Conservation (phyloP, 371 early-diverging fungal genomes). For the Basidiobolus meristosporus region DNA sequence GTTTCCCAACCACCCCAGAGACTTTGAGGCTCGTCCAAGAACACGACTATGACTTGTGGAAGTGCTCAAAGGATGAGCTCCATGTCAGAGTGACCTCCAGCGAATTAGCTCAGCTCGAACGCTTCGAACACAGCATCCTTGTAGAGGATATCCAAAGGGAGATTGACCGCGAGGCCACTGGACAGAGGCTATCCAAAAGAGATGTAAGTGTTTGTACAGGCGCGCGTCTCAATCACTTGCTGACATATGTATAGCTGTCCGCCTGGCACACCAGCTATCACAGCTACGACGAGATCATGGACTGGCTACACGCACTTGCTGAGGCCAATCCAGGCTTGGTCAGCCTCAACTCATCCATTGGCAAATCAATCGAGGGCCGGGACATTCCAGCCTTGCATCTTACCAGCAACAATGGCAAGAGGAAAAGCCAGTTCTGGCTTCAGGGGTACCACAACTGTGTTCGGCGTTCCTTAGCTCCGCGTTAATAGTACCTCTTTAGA, state of each 20-base stretch:
- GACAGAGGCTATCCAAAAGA: too few relatives aligned
- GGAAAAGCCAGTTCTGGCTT: conserved; percentile 3
- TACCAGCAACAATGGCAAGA: neutral
- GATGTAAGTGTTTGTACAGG: too few relatives aligned
- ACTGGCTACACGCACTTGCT: neutral
- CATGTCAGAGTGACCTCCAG: neutral
- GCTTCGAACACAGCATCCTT: too few relatives aligned
- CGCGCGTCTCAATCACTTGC: too few relatives aligned
- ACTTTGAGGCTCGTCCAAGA: too few relatives aligned
- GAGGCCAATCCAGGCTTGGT: neutral
- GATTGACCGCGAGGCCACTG: too few relatives aligned
- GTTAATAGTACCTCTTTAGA: too few relatives aligned
- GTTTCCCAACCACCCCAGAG: too few relatives aligned
- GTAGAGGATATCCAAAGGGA: too few relatives aligned
- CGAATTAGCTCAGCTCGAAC: neutral
- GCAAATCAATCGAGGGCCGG: conserved; percentile 1
- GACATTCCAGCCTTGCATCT: conserved; percentile 1
- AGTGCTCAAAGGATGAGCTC: neutral
- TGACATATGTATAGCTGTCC: neutral
- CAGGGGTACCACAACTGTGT: too few relatives aligned
- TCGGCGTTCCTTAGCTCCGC: too few relatives aligned
- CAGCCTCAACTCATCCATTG: conserved; percentile 2
- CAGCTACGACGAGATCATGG: conserved; percentile 1
- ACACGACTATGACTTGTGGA: neutral
- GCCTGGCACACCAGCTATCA: conserved; percentile 1